A percentile compares a stretch with the other conserved stretches of the same genome.
Conservation (phyloP, 1,284 basidiomycete species). For the Tremellales sp. region DNA sequence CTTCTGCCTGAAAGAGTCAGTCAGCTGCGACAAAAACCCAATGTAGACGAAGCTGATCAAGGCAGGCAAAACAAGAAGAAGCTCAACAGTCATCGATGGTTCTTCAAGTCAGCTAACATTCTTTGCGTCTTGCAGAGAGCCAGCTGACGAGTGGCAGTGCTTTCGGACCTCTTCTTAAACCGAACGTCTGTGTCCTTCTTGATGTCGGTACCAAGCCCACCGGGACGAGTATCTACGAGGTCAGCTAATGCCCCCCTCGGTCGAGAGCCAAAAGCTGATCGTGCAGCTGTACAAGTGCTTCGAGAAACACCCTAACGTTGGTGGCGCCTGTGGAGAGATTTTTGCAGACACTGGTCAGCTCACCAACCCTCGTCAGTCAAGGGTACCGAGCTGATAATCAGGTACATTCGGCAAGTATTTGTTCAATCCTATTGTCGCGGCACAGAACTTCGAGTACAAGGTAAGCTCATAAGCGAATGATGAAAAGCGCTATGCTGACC, state of each 20-base stretch:
- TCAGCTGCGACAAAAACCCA: background rate
- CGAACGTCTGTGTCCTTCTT: conserved; percentile 77
- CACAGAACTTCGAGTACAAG: conserved; percentile 75
- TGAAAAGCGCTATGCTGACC: conserved; percentile 48
- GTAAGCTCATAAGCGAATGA: conserved; percentile 13
- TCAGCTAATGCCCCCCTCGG: conserved; percentile 1
- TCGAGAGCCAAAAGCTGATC: conserved; percentile 1
- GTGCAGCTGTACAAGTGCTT: conserved; percentile 57
- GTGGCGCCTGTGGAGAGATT: conserved; percentile 92
- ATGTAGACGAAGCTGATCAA: conserved; percentile 1
- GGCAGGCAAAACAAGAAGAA: conserved; percentile 90
- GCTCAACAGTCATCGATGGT: conserved; percentile 89
- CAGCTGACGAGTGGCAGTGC: conserved; percentile 48
- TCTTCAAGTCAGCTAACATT: conserved; percentile 65
- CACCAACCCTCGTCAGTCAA: background rate
- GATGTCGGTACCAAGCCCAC: conserved; percentile 94
- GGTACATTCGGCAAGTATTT: conserved; percentile 71
- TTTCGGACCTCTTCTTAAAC: conserved; percentile 79
- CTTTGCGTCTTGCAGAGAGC: background rate
- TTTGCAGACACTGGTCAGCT: conserved; percentile 63
- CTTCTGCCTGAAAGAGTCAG: conserved; percentile 76
- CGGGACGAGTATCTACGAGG: conserved; percentile 87
- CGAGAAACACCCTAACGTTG: conserved; percentile 82
- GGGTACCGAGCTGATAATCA: conserved; percentile 6
- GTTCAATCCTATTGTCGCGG: conserved; percentile 81